A percentile compares a stretch with the other conserved stretches of the same genome.
phyloP scores from a whole-genome alignment of 225 moss, liverwort and hornwort genomes.

The Marchantia paleacea region DNA sequence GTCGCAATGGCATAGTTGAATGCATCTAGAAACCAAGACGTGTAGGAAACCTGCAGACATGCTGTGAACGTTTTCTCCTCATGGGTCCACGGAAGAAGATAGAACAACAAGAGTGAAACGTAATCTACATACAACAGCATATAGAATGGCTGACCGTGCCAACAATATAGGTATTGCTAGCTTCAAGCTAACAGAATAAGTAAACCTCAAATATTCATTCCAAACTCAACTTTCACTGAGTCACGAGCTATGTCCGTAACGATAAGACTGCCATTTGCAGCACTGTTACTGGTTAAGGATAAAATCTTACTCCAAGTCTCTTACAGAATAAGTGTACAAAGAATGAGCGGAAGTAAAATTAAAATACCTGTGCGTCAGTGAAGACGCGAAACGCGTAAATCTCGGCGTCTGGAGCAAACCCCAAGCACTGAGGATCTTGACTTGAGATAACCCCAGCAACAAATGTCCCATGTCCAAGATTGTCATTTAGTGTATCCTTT shows the following conservation, averaged over 20 bases:
- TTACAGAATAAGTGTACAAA: background rate
- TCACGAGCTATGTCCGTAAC: background rate
- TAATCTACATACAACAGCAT: no score
- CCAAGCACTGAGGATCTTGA: constrained; percentile 89
- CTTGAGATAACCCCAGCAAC: constrained; percentile 96
- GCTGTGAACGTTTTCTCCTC: constrained; percentile 51
- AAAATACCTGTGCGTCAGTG: constrained; percentile 90
- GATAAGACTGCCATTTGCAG: background rate
- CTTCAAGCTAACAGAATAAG: background rate
- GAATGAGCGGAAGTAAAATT: constrained; percentile 7
- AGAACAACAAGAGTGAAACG: constrained; percentile 16
- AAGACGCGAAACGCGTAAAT: constrained; percentile 96
- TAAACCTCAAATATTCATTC: background rate
- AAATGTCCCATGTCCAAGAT: constrained; percentile 97
- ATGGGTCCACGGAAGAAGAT: constrained; percentile 41
- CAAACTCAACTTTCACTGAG: background rate
- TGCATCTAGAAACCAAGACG: constrained; percentile 98
- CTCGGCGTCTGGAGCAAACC: constrained; percentile 94
- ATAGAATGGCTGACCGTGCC: background rate
- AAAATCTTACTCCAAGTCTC: background rate
- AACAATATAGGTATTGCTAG: background rate
- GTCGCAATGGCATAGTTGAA: constrained; percentile 97
- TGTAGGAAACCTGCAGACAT: constrained; percentile 88
- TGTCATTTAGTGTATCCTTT: constrained; percentile 87
- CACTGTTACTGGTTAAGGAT: no score